Evolutionary conservation across 441 rosid species (phyloP).

Genomic region (Jatropha multifida): DNA sequence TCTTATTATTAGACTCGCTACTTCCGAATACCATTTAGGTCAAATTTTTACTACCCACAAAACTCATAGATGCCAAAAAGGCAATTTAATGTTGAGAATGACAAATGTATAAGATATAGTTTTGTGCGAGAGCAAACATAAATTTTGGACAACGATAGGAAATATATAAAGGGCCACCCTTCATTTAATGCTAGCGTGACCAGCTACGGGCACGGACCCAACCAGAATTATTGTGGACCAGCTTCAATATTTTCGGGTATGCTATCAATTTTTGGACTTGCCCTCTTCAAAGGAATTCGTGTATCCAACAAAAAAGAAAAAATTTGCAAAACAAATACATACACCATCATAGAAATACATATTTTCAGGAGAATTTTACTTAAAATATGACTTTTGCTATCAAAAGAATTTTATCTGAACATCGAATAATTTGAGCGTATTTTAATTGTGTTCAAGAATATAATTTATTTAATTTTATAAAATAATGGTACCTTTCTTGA

Average conservation of each 20-base stretch:
- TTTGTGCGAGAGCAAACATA: not conserved
- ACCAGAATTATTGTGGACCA: not conserved
- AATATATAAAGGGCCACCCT: not conserved
- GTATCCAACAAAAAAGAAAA: not conserved
- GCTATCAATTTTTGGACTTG: constrained; percentile 23
- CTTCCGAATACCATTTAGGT: not conserved
- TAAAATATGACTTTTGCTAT: too few relatives aligned
- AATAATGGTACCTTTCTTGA: not conserved
- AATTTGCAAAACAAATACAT: not conserved
- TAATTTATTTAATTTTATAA: too few relatives aligned
- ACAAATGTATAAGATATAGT: not conserved
- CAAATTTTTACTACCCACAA: not conserved
- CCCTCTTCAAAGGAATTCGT: not conserved
- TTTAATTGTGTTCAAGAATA: too few relatives aligned
- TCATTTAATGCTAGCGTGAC: constrained; percentile 18
- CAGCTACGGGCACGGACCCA: not conserved
- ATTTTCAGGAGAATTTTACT: too few relatives aligned
- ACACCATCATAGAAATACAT: not conserved
- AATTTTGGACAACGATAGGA: not conserved
- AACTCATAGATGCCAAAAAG: not conserved
- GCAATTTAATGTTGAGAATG: constrained; percentile 6
- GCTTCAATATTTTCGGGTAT: not conserved
- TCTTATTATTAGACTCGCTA: too few relatives aligned
- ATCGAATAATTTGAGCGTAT: too few relatives aligned
- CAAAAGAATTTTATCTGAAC: too few relatives aligned